Percentiles rank a stretch among this genome's conserved stretches.
Conservation (phyloP, 1,284 basidiomycete genomes). For the Boletus subluridellus region DNA sequence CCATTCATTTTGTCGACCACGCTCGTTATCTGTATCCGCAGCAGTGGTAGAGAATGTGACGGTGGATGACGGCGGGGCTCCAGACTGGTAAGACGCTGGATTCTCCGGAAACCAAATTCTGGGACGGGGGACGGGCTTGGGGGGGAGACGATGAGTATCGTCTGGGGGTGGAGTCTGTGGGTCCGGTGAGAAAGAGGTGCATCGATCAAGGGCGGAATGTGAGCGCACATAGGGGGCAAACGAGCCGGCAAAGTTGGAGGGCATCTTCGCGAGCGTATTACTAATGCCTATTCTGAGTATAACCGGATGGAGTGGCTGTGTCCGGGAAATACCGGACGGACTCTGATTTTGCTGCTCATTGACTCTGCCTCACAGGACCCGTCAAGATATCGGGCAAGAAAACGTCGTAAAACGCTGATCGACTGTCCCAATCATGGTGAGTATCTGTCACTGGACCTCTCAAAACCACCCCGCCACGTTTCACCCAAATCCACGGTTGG, state of each 20-base stretch:
- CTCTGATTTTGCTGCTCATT: conserved; percentile 14
- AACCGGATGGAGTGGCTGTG: conserved; percentile 24
- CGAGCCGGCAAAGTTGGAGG: conserved; percentile 9
- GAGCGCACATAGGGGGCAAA: conserved; percentile 24
- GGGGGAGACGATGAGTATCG: conserved; percentile 33
- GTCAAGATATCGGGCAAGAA: conserved; percentile 27
- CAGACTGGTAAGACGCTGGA: conserved; percentile 63
- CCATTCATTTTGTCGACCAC: conserved; percentile 59
- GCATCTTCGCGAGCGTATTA: conserved; percentile 2
- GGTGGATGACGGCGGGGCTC: conserved; percentile 58
- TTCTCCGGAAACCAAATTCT: conserved; percentile 53
- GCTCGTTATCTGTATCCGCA: conserved; percentile 38
- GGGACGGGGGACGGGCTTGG: conserved; percentile 41
- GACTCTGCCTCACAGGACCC: conserved; percentile 8
- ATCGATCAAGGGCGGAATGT: conserved; percentile 37
- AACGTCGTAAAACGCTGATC: conserved; percentile 17
- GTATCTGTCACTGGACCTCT: conserved; percentile 1
- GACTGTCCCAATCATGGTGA: conserved; percentile 29
- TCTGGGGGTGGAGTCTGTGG: conserved; percentile 59
- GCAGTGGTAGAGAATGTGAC: conserved; percentile 39
- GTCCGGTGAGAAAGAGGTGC: conserved; percentile 1
- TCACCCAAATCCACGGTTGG: conserved; percentile 3
- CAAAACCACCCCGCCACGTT: neutral
- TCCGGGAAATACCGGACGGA: conserved; percentile 28
- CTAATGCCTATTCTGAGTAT: neutral